phyloP scores from a whole-genome alignment of 2,329 filamentous ascomycete genomes.

The Neonectria coccinea region DNA sequence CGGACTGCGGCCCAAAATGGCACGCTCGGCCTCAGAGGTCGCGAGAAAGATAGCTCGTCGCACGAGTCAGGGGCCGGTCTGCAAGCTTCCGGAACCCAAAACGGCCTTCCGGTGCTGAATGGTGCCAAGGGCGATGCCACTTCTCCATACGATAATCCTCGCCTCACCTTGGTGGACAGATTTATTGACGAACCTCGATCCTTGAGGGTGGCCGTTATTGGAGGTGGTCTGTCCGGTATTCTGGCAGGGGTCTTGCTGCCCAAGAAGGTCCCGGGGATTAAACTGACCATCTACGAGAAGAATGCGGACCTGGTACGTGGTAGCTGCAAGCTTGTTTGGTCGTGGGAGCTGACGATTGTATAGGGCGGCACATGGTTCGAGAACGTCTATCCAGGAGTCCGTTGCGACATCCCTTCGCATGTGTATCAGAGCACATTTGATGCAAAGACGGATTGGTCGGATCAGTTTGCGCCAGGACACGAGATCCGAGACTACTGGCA shows the following conservation, averaged over 20 bases:
- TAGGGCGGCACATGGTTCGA: slow-evolving; percentile 67
- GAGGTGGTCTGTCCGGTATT: slow-evolving; percentile 52
- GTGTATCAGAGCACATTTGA: slow-evolving; percentile 77
- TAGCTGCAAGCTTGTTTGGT: too few species aligned
- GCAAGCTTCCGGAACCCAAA: slow-evolving; percentile 18
- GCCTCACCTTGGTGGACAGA: slow-evolving; percentile 45
- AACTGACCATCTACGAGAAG: slow-evolving; percentile 76
- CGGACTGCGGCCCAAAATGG: slow-evolving; percentile 23
- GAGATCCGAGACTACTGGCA: slow-evolving; percentile 79
- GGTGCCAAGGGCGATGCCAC: slow-evolving; percentile 32
- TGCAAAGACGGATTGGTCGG: slow-evolving; percentile 76
- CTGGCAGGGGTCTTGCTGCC: slow-evolving; percentile 75
- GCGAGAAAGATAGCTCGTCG: slow-evolving; percentile 18
- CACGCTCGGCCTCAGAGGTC: slow-evolving; percentile 7
- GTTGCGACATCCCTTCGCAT: slow-evolving; percentile 77
- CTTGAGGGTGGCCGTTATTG: slow-evolving; percentile 52
- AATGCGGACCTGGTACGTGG: slow-evolving; percentile 72
- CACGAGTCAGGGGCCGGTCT: slow-evolving; percentile 16
- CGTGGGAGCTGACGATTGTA: neutral
- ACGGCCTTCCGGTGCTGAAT: slow-evolving; percentile 19
- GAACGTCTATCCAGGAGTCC: slow-evolving; percentile 71
- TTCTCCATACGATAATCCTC: slow-evolving; percentile 39
- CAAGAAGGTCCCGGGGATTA: slow-evolving; percentile 74
- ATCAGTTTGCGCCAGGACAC: slow-evolving; percentile 73
- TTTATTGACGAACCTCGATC: slow-evolving; percentile 52